Percentiles rank a stretch among this genome's conserved stretches.
Evolutionary conservation across 2,329 filamentous ascomycete species (phyloP).

Genomic region (Calonectria montana): DNA sequence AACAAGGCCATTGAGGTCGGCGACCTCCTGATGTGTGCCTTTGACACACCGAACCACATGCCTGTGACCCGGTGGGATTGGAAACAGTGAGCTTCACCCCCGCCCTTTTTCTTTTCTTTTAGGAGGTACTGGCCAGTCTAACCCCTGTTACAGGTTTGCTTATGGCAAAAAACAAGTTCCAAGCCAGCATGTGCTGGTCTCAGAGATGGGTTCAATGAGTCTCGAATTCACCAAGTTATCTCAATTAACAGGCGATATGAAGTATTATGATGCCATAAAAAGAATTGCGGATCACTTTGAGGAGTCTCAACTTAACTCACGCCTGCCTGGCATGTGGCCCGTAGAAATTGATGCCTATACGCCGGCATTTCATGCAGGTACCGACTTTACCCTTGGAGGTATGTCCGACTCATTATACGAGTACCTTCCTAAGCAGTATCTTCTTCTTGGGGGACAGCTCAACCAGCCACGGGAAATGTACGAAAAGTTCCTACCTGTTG

Average conservation of each 20-base stretch:
- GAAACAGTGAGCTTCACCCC: conserved; percentile 37
- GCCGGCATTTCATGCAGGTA: conserved; percentile 39
- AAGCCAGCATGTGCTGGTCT: conserved; percentile 37
- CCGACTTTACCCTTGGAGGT: conserved; percentile 66
- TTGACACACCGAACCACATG: conserved; percentile 75
- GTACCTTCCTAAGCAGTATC: conserved; percentile 75
- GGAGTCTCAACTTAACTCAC: conserved; percentile 62
- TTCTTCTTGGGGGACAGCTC: conserved; percentile 71
- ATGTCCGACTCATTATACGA: conserved; percentile 70
- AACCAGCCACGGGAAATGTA: conserved; percentile 47
- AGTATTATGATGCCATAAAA: conserved; percentile 71
- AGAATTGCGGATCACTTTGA: conserved; percentile 68
- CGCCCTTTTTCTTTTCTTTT: not conserved
- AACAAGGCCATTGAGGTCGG: conserved; percentile 71
- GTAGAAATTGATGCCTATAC: conserved; percentile 58
- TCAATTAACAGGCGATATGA: conserved; percentile 69
- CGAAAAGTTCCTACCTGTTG: conserved; percentile 55
- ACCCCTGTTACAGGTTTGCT: conserved; percentile 32
- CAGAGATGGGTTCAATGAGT: conserved; percentile 62
- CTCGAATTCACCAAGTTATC: conserved; percentile 74
- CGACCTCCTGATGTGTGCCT: conserved; percentile 71
- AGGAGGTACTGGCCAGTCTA: conserved; percentile 13
- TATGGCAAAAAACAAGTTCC: conserved; percentile 39
- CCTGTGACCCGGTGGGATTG: conserved; percentile 53
- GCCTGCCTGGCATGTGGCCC: conserved; percentile 73